These are phyloP conservation scores for Cryphonectria radicalis DNA, from an alignment of 2,329 filamentous ascomycete genomes.

Conservation along the genomic window DNA sequence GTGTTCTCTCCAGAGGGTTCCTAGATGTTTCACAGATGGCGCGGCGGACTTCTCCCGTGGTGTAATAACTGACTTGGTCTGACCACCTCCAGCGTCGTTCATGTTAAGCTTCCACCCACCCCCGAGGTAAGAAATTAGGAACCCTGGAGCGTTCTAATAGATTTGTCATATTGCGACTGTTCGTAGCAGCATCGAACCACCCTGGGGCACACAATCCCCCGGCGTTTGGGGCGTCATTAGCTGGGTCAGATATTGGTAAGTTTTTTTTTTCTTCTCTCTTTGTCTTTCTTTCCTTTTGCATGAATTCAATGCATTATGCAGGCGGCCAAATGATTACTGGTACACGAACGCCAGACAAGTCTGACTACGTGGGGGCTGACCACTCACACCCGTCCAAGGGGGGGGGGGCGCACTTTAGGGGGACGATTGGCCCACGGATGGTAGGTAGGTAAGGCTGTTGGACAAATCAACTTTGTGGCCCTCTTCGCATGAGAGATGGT, in stretches of 20 bases:
- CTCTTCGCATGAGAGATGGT: background rate
- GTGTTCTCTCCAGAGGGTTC: background rate
- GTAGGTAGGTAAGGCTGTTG: background rate
- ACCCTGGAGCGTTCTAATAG: background rate
- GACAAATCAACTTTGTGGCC: background rate
- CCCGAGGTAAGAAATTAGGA: background rate
- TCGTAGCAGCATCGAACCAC: background rate
- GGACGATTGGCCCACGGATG: background rate
- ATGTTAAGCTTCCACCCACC: background rate
- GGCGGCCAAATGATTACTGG: background rate
- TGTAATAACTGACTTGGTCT: background rate
- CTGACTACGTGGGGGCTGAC: background rate
- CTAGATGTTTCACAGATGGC: background rate
- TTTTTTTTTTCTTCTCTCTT: too few relatives aligned
- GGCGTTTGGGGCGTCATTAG: background rate
- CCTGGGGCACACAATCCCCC: background rate
- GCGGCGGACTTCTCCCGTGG: too few relatives aligned
- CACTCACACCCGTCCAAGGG: background rate
- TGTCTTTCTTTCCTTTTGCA: background rate
- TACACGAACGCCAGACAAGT: background rate
- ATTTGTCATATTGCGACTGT: background rate
- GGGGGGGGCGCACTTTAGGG: background rate
- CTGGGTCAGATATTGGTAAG: background rate
- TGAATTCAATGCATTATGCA: constrained; percentile 2
- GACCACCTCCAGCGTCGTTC: background rate